Evolutionary conservation across 2,329 filamentous ascomycete species (phyloP).

Genomic region (Botrytis aclada): DNA sequence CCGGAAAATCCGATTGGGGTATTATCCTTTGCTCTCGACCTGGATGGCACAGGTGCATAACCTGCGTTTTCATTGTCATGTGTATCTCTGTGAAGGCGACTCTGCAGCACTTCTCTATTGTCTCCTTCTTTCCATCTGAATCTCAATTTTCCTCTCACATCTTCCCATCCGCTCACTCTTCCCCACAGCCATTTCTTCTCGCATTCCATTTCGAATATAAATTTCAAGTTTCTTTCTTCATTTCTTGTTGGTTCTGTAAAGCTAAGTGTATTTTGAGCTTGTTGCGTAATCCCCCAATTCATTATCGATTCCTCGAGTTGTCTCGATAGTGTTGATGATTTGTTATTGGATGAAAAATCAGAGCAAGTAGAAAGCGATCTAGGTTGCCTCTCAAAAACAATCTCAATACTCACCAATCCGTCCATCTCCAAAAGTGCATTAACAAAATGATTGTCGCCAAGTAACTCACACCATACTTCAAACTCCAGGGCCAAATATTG

Average conservation of each 20-base stretch:
- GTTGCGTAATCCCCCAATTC: background rate
- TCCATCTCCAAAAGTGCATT: conserved; percentile 15
- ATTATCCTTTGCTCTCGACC: too few species aligned
- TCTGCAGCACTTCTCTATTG: too few species aligned
- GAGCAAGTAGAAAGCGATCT: background rate
- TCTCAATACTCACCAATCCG: background rate
- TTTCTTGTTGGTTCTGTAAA: background rate
- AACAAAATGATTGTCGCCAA: conserved; percentile 13
- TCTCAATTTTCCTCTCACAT: background rate
- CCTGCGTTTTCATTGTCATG: background rate
- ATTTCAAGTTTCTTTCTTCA: background rate
- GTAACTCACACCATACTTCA: background rate
- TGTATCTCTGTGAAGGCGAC: too few species aligned
- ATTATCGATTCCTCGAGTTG: background rate
- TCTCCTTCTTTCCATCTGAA: background rate
- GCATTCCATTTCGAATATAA: background rate
- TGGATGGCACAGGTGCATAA: background rate
- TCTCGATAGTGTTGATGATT: background rate
- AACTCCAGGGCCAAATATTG: background rate
- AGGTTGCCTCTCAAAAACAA: background rate
- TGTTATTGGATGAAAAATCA: background rate
- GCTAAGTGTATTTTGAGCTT: too few species aligned
- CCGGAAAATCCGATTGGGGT: background rate
- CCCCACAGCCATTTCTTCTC: conserved; percentile 16
- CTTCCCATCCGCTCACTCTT: conserved; percentile 6